A percentile compares a stretch with the other conserved stretches of the same genome.
Conservation (phyloP, 345 rosid genomes). For the Euphorbia lathyris region DNA sequence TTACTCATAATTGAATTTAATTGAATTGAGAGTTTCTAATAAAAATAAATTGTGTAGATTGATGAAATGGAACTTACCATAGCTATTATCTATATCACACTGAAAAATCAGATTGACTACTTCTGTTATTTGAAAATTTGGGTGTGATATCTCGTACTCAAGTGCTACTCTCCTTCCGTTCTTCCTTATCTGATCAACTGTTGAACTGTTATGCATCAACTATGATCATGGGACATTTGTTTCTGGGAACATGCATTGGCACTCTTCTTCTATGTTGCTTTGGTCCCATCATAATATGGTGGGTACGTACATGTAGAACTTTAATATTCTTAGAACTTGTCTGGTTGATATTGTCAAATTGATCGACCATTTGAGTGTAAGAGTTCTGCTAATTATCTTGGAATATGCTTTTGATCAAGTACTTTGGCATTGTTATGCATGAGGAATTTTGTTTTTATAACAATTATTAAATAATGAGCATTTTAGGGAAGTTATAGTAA, state of each 20-base stretch:
- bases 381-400: background rate
- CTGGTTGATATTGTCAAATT: background rate
- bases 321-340: background rate
- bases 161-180: background rate
- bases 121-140: background rate
- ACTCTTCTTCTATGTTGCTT: background rate
- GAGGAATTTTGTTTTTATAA: background rate
- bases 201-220: background rate
- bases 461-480: background rate
- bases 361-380: background rate
- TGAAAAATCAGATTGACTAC: constrained; percentile 4
- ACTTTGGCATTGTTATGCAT: background rate
- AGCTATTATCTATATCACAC: background rate
- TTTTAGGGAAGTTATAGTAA: background rate
- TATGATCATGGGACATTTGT: background rate
- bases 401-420: background rate
- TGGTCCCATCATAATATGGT: background rate
- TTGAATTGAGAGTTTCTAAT: background rate
- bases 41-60: background rate
- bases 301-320: background rate
- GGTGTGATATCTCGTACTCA: background rate
- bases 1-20: no score
- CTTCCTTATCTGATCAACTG: background rate
- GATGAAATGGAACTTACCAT: background rate
- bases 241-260: background rate